Evolutionary conservation across 345 rosid genomes (phyloP).

Genomic region (Moringa oleifera): DNA sequence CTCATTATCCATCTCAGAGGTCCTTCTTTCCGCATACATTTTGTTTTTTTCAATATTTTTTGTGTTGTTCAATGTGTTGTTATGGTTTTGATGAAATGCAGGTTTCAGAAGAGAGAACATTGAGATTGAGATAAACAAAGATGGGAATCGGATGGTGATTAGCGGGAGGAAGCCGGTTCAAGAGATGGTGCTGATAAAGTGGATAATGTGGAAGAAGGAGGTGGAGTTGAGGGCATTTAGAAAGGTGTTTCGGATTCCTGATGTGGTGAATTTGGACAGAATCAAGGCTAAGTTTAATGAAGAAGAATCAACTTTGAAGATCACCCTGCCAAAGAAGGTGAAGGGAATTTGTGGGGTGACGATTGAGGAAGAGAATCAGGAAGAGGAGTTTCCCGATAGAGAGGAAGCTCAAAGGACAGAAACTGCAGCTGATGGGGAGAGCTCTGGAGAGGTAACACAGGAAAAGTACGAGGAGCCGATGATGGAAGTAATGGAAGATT

Average conservation of each 20-base stretch:
- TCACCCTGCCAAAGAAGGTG: slow-evolving; percentile 59
- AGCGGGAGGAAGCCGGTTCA: slow-evolving; percentile 60
- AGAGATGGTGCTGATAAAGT: slow-evolving; percentile 58
- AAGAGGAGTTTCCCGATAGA: slow-evolving; percentile 3
- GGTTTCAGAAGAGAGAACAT: slow-evolving; percentile 60
- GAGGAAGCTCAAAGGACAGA: slow-evolving; percentile 3
- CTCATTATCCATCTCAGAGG: slow-evolving; percentile 74
- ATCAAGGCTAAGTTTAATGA: slow-evolving; percentile 64
- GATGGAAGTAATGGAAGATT: slow-evolving; percentile 13
- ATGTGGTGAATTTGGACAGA: slow-evolving; percentile 45
- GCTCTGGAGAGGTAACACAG: background rate
- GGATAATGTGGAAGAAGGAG: slow-evolving; percentile 55
- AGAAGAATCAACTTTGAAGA: slow-evolving; percentile 42
- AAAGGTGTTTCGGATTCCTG: slow-evolving; percentile 60
- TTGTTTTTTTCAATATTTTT: background rate
- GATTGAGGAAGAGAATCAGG: slow-evolving; percentile 51
- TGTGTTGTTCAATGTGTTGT: background rate
- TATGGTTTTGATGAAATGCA: slow-evolving; percentile 21
- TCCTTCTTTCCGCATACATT: slow-evolving; percentile 4
- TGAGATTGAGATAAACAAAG: slow-evolving; percentile 58
- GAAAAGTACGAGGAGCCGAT: slow-evolving; percentile 4
- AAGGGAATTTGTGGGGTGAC: slow-evolving; percentile 44
- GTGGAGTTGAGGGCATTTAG: slow-evolving; percentile 48
- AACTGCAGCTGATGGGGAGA: background rate
- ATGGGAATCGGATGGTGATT: slow-evolving; percentile 50